Base-by-base conservation (phyloP, 257 asterid genomes). In the Capsicum pubescens region DNA sequence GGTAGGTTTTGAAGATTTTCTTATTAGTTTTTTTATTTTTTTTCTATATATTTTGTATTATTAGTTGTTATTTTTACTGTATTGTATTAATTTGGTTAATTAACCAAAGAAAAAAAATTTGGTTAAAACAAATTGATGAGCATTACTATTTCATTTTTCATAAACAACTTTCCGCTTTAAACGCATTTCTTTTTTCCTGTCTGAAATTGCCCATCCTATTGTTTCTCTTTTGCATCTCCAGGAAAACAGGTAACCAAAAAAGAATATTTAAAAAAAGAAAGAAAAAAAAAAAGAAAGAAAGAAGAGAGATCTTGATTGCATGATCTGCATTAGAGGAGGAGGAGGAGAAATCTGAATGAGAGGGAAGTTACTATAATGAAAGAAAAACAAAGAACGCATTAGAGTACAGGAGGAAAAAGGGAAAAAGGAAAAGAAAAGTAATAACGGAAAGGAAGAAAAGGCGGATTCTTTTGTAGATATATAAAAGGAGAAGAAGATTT, bases 161-260 rank as follows among this genome's bases (percentile, higher is more conserved):
- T 60, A n/a, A 69, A 69, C 85, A 54, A 83, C 70, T 80, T 55
- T 68, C 85, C 85, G 69, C n/a, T 69, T 83, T 83, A 26, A 36
- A 83, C 81, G 85, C 80, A 32, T 76, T 69, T 35, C 55, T 83
- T 15, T 39, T 83, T 83, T 83, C 85, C 61, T 82, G 32, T 82
- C 57, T 69, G 81, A 83, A 83, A 54, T 76, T 69, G 81, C 39
- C 80, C 85, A 39, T 82, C 80, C 58, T 52, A 26, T 64, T 63
- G 76, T 50, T 50, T 74, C 46, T 50, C 36, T 16, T 74, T 74
- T 74, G 81, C 61, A 21, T 74, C 81, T 74, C 81, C 58, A 13
- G 81, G 57, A 56, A 46, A 52, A 48, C 42, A 82, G 78, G 80
- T 52, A 42, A 36, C 42, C 2, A 15, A 72, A 48, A 48, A 15